Evolutionary conservation across 2,329 filamentous ascomycete genomes (phyloP).

Genomic region (Beauveria bassiana): DNA sequence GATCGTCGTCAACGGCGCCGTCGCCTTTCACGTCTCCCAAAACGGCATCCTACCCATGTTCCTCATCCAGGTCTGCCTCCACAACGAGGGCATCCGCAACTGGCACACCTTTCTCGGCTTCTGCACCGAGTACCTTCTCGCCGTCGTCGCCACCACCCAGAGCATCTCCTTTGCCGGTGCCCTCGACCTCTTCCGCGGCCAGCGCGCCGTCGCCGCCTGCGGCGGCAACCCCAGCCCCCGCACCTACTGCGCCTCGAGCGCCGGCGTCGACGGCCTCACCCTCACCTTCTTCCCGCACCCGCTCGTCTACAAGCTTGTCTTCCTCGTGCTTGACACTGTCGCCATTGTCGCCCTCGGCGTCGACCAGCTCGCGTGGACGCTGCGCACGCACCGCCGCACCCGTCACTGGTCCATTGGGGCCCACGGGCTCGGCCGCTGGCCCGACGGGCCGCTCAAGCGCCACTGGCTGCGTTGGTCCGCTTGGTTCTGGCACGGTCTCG

Average conservation of each 20-base stretch:
- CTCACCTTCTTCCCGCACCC: constrained; percentile 31
- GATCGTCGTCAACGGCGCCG: constrained; percentile 29
- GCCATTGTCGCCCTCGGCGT: constrained; percentile 26
- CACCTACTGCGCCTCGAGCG: constrained; percentile 29
- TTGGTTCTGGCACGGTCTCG: constrained; percentile 28
- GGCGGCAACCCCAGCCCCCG: constrained; percentile 30
- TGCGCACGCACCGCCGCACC: constrained; percentile 27
- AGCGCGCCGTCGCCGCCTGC: constrained; percentile 24
- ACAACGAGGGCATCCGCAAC: constrained; percentile 32
- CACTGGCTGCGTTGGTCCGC: constrained; percentile 22
- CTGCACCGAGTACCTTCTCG: constrained; percentile 29
- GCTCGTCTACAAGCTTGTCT: constrained; percentile 29
- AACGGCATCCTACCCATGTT: constrained; percentile 32
- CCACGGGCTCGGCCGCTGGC: constrained; percentile 25
- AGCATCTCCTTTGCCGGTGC: constrained; percentile 27
- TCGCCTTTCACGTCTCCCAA: constrained; percentile 30
- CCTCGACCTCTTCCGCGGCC: constrained; percentile 26
- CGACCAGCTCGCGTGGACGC: constrained; percentile 30
- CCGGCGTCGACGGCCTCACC: constrained; percentile 25
- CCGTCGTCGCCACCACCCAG: constrained; percentile 30
- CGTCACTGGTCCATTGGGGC: constrained; percentile 24
- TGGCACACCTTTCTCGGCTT: constrained; percentile 35
- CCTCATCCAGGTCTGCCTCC: constrained; percentile 29
- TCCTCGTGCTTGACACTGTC: constrained; percentile 28
- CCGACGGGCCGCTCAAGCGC: constrained; percentile 21